A percentile compares a stretch with the other conserved stretches of the same genome.
Evolutionary conservation across 306 rosid species (phyloP).

Genomic region (Potentilla sterilis): DNA sequence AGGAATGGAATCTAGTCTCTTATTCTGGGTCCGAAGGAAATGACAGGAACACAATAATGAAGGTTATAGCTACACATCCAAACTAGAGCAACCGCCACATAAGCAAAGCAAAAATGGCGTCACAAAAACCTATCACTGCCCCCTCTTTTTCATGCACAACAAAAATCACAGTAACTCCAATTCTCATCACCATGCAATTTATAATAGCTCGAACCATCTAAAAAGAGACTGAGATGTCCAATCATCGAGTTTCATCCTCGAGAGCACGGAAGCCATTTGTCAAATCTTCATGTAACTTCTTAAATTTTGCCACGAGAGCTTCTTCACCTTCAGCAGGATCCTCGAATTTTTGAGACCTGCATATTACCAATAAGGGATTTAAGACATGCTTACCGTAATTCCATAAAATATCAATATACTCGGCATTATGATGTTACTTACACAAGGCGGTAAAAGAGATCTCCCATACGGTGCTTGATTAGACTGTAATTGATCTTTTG

Average conservation of each 20-base stretch:
- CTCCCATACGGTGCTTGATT: conserved; percentile 95
- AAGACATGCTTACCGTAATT: conserved; percentile 21
- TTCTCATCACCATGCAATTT: conserved; percentile 17
- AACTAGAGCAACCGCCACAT: conserved; percentile 39
- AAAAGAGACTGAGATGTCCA: conserved; percentile 25
- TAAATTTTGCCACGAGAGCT: conserved; percentile 70
- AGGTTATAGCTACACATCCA: conserved; percentile 36
- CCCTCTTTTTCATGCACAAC: conserved; percentile 23
- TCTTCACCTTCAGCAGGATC: conserved; percentile 98
- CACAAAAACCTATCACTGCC: conserved; percentile 32
- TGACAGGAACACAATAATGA: conserved; percentile 29
- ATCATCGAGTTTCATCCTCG: conserved; percentile 92
- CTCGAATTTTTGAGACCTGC: conserved; percentile 98
- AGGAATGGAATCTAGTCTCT: conserved; percentile 36
- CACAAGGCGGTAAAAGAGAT: conserved; percentile 97
- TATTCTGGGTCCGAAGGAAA: conserved; percentile 34
- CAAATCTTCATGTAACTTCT: conserved; percentile 79
- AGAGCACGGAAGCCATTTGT: conserved; percentile 95
- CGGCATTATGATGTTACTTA: conserved; percentile 38
- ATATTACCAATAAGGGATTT: conserved; percentile 18
- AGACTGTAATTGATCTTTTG: conserved; percentile 81
- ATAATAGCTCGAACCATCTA: conserved; percentile 23
- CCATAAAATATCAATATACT: background rate
- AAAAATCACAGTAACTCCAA: conserved; percentile 19
- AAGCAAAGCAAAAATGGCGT: conserved; percentile 35